These are phyloP conservation scores for Thecamonas trahens DNA, from an alignment of 78 protist species.

Conservation along the genomic window DNA sequence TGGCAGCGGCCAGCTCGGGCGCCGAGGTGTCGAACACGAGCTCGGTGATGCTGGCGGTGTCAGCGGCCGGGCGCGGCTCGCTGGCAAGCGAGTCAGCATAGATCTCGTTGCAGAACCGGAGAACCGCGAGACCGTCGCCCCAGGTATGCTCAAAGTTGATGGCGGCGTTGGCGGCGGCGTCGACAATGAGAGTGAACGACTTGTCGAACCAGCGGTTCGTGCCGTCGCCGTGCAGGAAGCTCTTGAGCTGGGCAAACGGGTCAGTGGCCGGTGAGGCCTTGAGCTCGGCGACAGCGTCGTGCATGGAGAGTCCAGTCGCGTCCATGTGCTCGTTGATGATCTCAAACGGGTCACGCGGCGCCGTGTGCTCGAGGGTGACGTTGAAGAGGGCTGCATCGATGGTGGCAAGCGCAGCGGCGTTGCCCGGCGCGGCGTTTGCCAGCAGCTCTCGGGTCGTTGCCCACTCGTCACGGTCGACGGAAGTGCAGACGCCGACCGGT, in stretches of 20 bases:
- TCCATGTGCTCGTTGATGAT: slow-evolving; percentile 2
- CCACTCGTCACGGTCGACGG: slow-evolving; percentile 27
- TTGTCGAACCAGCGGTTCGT: slow-evolving; percentile 50
- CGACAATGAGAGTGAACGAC: slow-evolving; percentile 24
- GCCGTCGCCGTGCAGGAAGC: slow-evolving; percentile 30
- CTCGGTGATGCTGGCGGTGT: neutral
- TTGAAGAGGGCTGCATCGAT: slow-evolving; percentile 32
- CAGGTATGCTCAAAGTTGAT: slow-evolving; percentile 46
- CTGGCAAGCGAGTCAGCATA: slow-evolving; percentile 1
- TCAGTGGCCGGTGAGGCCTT: neutral
- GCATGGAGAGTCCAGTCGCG: slow-evolving; percentile 16
- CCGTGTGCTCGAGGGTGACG: slow-evolving; percentile 17
- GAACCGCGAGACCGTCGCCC: slow-evolving; percentile 45
- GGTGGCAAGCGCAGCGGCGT: neutral
- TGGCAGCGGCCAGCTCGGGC: neutral
- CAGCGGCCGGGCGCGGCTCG: neutral
- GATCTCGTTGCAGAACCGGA: slow-evolving; percentile 19
- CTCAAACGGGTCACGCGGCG: slow-evolving; percentile 6
- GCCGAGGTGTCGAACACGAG: neutral
- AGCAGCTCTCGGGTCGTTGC: slow-evolving; percentile 9
- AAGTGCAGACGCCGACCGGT: slow-evolving; percentile 27
- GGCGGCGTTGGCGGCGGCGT: slow-evolving; percentile 14
- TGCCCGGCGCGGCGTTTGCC: neutral
- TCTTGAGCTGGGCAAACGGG: too few relatives aligned
- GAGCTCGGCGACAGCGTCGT: slow-evolving; percentile 9